phyloP scores from a whole-genome alignment of 2,329 filamentous ascomycete species.

The Venturia asperata region DNA sequence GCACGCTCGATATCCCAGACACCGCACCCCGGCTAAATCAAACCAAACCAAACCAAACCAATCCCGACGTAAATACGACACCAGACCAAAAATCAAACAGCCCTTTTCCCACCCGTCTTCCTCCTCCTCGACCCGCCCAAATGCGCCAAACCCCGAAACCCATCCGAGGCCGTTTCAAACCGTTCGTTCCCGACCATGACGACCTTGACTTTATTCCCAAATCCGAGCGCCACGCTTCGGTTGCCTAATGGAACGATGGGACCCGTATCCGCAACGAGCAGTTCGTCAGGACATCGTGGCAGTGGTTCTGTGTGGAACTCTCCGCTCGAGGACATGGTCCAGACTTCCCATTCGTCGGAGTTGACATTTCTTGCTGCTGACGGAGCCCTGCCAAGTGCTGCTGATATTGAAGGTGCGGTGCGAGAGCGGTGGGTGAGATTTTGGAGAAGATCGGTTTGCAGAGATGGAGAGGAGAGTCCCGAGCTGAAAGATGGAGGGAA shows the following conservation, averaged over 20 bases:
- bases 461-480: not conserved
- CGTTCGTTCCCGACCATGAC: slow-evolving; percentile 59
- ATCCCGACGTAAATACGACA: not conserved
- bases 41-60: not conserved
- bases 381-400: not conserved
- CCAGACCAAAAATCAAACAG: not conserved
- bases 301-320: slow-evolving; percentile 38
- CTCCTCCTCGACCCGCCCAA: slow-evolving; percentile 3
- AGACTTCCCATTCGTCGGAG: slow-evolving; percentile 44
- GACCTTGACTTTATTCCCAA: slow-evolving; percentile 67
- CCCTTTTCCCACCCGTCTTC: not conserved
- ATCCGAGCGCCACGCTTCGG: slow-evolving; percentile 59
- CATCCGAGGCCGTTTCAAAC: slow-evolving; percentile 33
- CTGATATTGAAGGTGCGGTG: not conserved
- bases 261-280: slow-evolving; percentile 60
- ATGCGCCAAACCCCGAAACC: slow-evolving; percentile 4
- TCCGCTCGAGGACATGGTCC: slow-evolving; percentile 43
- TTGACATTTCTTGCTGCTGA: not conserved
- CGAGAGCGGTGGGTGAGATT: not conserved
- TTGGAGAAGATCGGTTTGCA: not conserved
- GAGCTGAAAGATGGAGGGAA: slow-evolving; percentile 4
- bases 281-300: slow-evolving; percentile 30
- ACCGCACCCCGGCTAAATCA: too few relatives aligned
- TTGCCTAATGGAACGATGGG: slow-evolving; percentile 58
- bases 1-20: not conserved